phyloP scores from a whole-genome alignment of 371 early-diverging fungal species.

The Amoeboaphelidium protococcarum region DNA sequence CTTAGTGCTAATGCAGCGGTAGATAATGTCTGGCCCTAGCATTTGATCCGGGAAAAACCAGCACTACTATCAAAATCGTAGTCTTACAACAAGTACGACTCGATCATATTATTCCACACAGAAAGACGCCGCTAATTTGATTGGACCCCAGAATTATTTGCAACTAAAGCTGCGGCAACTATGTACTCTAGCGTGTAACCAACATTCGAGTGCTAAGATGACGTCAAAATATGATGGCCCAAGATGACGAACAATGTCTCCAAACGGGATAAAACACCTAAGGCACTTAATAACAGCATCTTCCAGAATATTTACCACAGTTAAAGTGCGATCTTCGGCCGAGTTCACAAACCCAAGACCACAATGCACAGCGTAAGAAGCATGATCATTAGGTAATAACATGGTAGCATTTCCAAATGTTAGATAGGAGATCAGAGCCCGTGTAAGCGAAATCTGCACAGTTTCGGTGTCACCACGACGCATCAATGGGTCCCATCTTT shows the following conservation, averaged over 20 bases:
- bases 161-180: constrained; percentile 9
- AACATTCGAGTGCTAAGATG: constrained; percentile 6
- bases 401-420: background rate
- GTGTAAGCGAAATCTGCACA: background rate
- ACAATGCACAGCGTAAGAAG: background rate
- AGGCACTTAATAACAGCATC: constrained; percentile 3
- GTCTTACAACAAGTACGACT: too few relatives aligned
- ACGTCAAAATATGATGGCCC: background rate
- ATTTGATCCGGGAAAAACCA: too few relatives aligned
- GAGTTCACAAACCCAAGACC: background rate
- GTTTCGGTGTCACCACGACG: background rate
- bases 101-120: too few relatives aligned
- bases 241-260: constrained; percentile 5
- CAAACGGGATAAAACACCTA: constrained; percentile 7
- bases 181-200: constrained; percentile 9
- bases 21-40: too few relatives aligned
- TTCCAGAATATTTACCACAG: background rate
- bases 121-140: too few relatives aligned
- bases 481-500: background rate
- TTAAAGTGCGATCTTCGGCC: background rate
- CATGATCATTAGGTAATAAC: background rate
- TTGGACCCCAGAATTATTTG: constrained; percentile 1
- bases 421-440: background rate
- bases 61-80: too few relatives aligned
- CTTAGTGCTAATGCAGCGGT: too few relatives aligned